phyloP scores from a whole-genome alignment of 2,329 filamentous ascomycete genomes.

The Paramyrothecium sp. region DNA sequence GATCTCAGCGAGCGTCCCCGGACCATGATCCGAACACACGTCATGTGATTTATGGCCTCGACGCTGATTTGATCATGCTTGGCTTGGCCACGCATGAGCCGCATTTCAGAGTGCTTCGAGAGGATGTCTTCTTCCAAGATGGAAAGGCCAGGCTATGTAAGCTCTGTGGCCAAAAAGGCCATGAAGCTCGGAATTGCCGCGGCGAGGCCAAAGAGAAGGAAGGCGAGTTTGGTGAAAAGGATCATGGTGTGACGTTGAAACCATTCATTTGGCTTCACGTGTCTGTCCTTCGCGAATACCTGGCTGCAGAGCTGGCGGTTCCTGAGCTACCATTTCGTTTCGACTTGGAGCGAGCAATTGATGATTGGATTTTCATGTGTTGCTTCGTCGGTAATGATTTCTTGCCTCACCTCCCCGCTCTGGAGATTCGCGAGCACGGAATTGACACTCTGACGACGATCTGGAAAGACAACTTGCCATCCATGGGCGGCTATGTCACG shows the following conservation, averaged over 20 bases:
- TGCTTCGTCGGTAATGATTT: slow-evolving; percentile 99
- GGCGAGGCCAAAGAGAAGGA: slow-evolving; percentile 76
- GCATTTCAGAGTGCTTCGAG: slow-evolving; percentile 91
- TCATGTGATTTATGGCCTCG: slow-evolving; percentile 96
- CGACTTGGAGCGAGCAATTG: slow-evolving; percentile 88
- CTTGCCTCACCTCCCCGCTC: slow-evolving; percentile 90
- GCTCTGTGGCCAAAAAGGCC: slow-evolving; percentile 88
- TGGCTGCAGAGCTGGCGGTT: slow-evolving; percentile 84
- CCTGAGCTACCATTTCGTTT: slow-evolving; percentile 82
- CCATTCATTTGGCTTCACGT: slow-evolving; percentile 99
- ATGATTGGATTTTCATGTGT: slow-evolving; percentile 99
- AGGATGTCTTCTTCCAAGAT: slow-evolving; percentile 94
- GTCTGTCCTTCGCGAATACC: slow-evolving; percentile 85
- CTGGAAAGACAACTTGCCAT: slow-evolving; percentile 87
- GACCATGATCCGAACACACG: slow-evolving; percentile 95
- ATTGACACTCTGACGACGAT: slow-evolving; percentile 97
- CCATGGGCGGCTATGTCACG: slow-evolving; percentile 94
- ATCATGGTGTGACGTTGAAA: slow-evolving; percentile 68
- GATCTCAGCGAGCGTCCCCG: slow-evolving; percentile 86
- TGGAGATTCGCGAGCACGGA: slow-evolving; percentile 95
- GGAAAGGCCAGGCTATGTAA: slow-evolving; percentile 79
- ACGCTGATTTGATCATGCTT: slow-evolving; percentile 98
- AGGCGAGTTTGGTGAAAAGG: slow-evolving; percentile 80
- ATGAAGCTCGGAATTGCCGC: slow-evolving; percentile 82
- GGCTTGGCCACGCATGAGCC: slow-evolving; percentile 96